Conservation (phyloP, 129 eudicot species). For the Lactuca saligna region DNA sequence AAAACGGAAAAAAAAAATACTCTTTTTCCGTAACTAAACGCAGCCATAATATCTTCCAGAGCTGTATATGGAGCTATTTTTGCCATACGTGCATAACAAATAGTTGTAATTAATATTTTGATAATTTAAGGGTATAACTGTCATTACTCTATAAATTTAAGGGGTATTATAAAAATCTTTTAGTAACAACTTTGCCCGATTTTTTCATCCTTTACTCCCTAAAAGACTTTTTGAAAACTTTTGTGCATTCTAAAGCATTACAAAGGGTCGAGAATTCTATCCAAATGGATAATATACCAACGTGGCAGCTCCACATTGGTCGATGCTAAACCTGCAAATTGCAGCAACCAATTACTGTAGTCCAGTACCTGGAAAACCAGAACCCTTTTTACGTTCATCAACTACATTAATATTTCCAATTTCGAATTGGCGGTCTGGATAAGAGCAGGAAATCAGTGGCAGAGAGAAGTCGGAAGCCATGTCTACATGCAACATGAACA, state of each 20-base stretch:
- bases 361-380: conserved; percentile 4
- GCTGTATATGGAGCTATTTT: no score
- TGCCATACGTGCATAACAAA: no score
- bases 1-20: no score
- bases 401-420: background rate
- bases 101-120: no score
- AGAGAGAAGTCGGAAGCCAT: conserved; percentile 5
- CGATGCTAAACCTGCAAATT: background rate
- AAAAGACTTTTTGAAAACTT: no score
- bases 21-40: no score
- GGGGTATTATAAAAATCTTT: no score
- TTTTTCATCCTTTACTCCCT: no score
- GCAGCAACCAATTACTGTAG: background rate
- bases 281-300: conserved; percentile 1
- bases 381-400: conserved; percentile 6
- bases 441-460: conserved; percentile 11
- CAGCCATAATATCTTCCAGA: no score
- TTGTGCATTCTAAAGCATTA: background rate
- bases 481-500: conserved; percentile 11
- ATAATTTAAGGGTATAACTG: no score
- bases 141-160: no score
- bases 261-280: conserved; percentile 9
- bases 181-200: no score
- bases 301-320: conserved; percentile 11
- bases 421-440: background rate